phyloP scores from a whole-genome alignment of 495 filamentous ascomycete genomes.

The Aspergillus mulundensis region DNA sequence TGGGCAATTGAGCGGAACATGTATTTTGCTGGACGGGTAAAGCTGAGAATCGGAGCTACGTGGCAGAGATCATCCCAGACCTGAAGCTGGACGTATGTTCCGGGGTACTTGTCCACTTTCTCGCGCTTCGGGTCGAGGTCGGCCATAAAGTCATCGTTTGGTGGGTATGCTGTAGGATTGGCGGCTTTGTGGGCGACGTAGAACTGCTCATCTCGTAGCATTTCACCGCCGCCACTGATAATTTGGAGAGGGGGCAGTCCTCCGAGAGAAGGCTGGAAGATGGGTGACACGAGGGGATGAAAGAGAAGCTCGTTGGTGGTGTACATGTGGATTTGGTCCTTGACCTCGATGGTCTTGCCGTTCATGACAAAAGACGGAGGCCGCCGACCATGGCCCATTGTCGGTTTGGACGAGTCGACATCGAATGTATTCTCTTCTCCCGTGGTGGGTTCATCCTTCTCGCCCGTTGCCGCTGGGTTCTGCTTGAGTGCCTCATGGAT shows the following conservation, averaged over 20 bases:
- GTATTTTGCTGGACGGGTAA: constrained; percentile 88
- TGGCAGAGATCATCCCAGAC: constrained; percentile 95
- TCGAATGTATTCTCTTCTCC: constrained; percentile 19
- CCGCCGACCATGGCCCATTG: neutral
- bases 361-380: constrained; percentile 34
- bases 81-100: constrained; percentile 92
- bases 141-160: constrained; percentile 58
- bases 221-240: constrained; percentile 80
- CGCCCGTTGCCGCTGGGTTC: constrained; percentile 28
- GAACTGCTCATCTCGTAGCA: constrained; percentile 88
- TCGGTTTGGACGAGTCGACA: neutral
- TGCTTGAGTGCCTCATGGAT: constrained; percentile 36
- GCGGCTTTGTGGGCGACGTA: constrained; percentile 94
- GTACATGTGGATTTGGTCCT: constrained; percentile 95
- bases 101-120: constrained; percentile 60
- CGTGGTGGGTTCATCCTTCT: constrained; percentile 18
- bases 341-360: constrained; percentile 69
- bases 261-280: constrained; percentile 79
- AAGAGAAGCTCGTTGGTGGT: constrained; percentile 79
- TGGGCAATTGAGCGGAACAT: constrained; percentile 90
- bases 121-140: constrained; percentile 56
- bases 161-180: constrained; percentile 68
- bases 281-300: constrained; percentile 86
- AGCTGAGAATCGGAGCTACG: constrained; percentile 84
- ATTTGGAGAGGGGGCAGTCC: constrained; percentile 85